Base-by-base conservation (phyloP, 2,329 filamentous ascomycete species). In the Bipolaris bicolor region DNA sequence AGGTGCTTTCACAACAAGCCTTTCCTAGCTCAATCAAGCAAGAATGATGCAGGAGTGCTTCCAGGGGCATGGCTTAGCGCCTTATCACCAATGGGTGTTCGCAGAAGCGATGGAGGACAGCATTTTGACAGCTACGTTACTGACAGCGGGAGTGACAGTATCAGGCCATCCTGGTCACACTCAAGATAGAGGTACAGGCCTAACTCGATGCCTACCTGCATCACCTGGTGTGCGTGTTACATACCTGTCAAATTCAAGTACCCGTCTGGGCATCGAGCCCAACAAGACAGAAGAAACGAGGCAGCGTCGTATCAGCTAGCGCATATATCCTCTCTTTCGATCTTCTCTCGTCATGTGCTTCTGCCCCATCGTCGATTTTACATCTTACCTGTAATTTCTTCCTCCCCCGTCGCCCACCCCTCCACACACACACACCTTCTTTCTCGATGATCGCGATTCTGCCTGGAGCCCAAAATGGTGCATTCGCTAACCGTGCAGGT, bases 61-160 rank as follows among this genome's bases (percentile, higher is more conserved):
- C 45, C 55, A 59, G 58, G 63, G 73, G 73, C 71, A 71, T 74
- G 72, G 69, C 49, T 55, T 66, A 59, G 66, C 63, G 60, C 58
- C 60, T 57, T 68, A 57, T 65, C 60, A 62, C 61, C 50, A 53
- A 68, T 18, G 71, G 66, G 47, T 62, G 47, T 44, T 39, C 48
- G 66, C 67, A 73, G 66, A 68, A 57, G 64, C 64, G 63, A 69
- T 51, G 55, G 61, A 36, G 57, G 52, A 68, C 67, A 61, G 52
- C 44, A 62, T 70, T 66, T 74, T 72, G 70, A 72, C 71, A 72
- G 67, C 60, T 65, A 55, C 61, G 69, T 65, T 64, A 68, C 64
- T 70, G 67, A 71, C 68, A 71, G 67, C 70, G 66, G 68, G 60
- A 70, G 63, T 65, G 60, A 62, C 64, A 63, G 51, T 58, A 61